Conservation (phyloP, 805 yeast species). For the Candida railenensis region DNA sequence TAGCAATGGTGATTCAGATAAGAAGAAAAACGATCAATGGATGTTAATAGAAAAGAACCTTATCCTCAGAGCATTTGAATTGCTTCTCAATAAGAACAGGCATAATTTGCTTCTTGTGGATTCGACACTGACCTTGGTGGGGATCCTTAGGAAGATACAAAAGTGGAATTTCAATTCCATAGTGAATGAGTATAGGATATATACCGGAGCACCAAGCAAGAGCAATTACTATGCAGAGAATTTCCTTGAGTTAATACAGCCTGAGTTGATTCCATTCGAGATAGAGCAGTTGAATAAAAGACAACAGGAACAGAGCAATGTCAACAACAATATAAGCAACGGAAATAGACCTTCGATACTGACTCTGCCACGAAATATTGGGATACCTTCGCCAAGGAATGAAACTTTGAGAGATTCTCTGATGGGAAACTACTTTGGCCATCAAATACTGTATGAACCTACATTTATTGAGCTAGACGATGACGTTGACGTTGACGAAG, state of each 20-base stretch:
- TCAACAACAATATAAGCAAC: too few species aligned
- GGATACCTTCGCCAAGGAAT: background rate
- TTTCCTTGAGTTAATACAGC: constrained; percentile 70
- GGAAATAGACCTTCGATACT: too few species aligned
- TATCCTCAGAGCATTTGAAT: constrained; percentile 63
- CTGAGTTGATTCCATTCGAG: constrained; percentile 48
- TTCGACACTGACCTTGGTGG: constrained; percentile 74
- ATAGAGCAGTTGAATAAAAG: constrained; percentile 24
- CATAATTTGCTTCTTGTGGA: constrained; percentile 78
- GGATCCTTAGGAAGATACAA: constrained; percentile 77
- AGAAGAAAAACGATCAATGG: constrained; percentile 56
- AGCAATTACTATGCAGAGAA: constrained; percentile 79
- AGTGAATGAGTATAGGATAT: constrained; percentile 79
- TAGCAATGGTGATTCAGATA: constrained; percentile 11
- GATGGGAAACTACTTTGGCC: background rate
- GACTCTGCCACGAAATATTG: background rate
- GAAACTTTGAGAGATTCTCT: too few species aligned
- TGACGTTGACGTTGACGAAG: constrained; percentile 24
- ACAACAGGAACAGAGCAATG: constrained; percentile 2
- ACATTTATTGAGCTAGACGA: constrained; percentile 3
- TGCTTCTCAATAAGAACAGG: constrained; percentile 59
- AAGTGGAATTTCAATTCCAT: constrained; percentile 88
- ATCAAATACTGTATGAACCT: constrained; percentile 2
- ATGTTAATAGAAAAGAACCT: constrained; percentile 71
- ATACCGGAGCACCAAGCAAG: constrained; percentile 60